These are phyloP conservation scores for Geotrichum reessii DNA, from an alignment of 1,139 yeast genomes.

Conservation along the genomic window DNA sequence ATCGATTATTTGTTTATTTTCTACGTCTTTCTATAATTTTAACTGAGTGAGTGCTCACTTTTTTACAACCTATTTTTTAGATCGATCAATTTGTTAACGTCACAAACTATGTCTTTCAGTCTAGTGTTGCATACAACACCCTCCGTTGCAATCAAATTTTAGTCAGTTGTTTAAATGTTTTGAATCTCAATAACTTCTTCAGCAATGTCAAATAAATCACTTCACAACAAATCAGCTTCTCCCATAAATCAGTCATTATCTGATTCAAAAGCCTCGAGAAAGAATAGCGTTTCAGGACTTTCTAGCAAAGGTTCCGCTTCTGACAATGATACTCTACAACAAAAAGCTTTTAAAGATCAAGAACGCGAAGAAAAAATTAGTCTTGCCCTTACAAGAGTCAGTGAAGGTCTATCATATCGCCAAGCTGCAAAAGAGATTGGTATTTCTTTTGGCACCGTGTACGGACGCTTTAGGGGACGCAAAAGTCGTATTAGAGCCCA, in stretches of 20 bases:
- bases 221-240: not conserved
- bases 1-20: no score
- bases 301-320: slow-evolving; percentile 4
- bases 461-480: slow-evolving; percentile 20
- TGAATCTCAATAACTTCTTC: no score
- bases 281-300: not conserved
- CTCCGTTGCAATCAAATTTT: not conserved
- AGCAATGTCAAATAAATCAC: not conserved
- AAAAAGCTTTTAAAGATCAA: slow-evolving; percentile 14
- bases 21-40: no score
- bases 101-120: not conserved
- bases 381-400: slow-evolving; percentile 16
- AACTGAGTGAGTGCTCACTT: not conserved
- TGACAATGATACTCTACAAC: slow-evolving; percentile 4
- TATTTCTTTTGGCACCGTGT: slow-evolving; percentile 19
- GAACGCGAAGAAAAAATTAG: slow-evolving; percentile 19
- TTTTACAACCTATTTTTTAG: not conserved
- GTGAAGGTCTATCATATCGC: slow-evolving; percentile 18
- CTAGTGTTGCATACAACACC: not conserved
- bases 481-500: slow-evolving; percentile 18
- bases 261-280: not conserved
- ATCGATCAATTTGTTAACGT: no score
- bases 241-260: not conserved
- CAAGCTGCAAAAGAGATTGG: slow-evolving; percentile 20
- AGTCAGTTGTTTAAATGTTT: not conserved